Evolutionary conservation across 139 green algal species (phyloP).

Genomic region (Tetradesmus lagerheimii): DNA sequence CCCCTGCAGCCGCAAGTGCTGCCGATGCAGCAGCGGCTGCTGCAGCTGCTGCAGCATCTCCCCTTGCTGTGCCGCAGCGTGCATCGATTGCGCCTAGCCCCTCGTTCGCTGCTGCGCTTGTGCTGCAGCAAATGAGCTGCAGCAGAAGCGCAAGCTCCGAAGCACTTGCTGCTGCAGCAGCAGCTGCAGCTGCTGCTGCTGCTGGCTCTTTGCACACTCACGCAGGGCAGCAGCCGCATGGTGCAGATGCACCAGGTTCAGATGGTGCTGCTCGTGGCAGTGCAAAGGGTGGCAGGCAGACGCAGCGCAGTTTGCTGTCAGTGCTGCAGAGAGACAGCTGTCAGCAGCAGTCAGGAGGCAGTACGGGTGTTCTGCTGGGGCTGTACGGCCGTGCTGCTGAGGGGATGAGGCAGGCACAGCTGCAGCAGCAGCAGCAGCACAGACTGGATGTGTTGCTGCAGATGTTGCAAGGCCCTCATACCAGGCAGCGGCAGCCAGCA

Average conservation of each 20-base stretch:
- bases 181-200: background rate
- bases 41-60: background rate
- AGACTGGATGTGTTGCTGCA: background rate
- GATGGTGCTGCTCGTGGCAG: background rate
- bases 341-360: background rate
- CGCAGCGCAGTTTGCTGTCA: background rate
- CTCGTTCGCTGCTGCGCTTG: slow-evolving; percentile 13
- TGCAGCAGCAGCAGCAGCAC: background rate
- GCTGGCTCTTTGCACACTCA: background rate
- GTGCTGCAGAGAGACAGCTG: background rate
- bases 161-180: background rate
- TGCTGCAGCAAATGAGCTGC: slow-evolving; percentile 23
- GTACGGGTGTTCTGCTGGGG: background rate
- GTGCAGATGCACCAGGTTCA: background rate
- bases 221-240: background rate
- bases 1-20: background rate
- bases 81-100: background rate
- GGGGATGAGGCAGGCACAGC: background rate
- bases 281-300: background rate
- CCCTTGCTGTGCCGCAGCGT: background rate
- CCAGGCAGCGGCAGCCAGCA: background rate
- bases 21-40: background rate
- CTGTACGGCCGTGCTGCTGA: background rate
- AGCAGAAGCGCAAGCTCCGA: background rate
- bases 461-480: background rate